Base-by-base conservation (phyloP, 78 protist genomes). In the Dictyostelium intermedium region DNA sequence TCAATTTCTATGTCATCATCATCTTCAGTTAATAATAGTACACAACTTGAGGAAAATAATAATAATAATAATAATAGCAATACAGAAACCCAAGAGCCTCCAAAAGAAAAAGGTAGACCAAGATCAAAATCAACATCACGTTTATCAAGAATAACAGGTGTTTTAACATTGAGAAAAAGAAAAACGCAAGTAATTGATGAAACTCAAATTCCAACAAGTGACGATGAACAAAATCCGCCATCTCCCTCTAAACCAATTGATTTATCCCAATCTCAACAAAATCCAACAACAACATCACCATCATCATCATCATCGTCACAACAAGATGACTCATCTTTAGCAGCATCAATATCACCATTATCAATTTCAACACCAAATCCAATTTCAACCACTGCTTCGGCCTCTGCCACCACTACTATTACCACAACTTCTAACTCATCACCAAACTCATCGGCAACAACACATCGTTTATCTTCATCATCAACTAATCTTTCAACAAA, bases 41-140 rank as follows among this genome's bases (percentile, higher is more conserved):
- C n/a, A n/a, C n/a, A n/a, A n/a, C n/a, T n/a, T n/a, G n/a, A n/a
- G n/a, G n/a, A 11, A 9, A 32, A 25, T 30, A 39, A 8, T 47
- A 14, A 70, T 30, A 43, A 47, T 13, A 5, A 6, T 37, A 37
- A 23, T 16, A 13, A 16, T 16, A 16, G 3, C 23, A 50, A 50
- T 16, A 18, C 66, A 6, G 66, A 56, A 20, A 56, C 20, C 16
- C 66, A 56, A 56, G 66, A 56, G 20, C 27, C 27, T 20, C 66
- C 66, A 56, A 56, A 56, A 56, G 76, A 13, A 16, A 78, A 50
- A 50, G 45, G 53, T 1, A 53, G 83, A 79, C 80, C 74, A 41
- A 73, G 92, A 86, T 72, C 83, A 16, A 73, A 82, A 86, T 47
- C 92, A 73, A 82, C 79, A 37, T 73, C 92, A 20, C 53, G 92